Evolutionary conservation across 129 eudicot species (phyloP), one percentile per base, ranked within the genome.

Genomic region (Chrysanthemum makinoi): DNA sequence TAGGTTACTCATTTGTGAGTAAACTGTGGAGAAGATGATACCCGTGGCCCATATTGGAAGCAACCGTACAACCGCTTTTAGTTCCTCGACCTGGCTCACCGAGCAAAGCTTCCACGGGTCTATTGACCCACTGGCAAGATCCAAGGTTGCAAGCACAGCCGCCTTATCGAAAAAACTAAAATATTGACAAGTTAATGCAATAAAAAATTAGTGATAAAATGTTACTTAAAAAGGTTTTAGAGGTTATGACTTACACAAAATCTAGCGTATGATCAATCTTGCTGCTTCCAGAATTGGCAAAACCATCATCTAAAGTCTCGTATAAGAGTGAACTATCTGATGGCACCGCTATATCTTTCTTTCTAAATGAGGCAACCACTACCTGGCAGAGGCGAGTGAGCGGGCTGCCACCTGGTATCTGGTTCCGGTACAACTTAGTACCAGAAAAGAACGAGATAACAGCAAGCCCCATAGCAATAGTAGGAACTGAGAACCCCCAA

Each of bases 71-170:
- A 80, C 16, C 18, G 62, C 59, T 69, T 80, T 74, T 14, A 80
- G 61, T 43, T 80, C 83, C 52, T 80, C 95, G 15, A 90, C 95
- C 65, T 90, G 91, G 7, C 86, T 90, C 68, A 85, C 77, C 0
- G 97, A 79, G 74, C 87, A 90, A n/a, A 90, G 84, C 22, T 73
- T 83, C 97, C 97, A 90, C 4, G 87, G 84, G 73, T 87, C 64
- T 26, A 53, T 66, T 6, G 75, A 39, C 71, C 78, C 85, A 30
- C 65, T 83, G 20, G 2, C 62, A 44, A 69, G 73, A 56, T 85
- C 95, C 12, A 87, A 59, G 30, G 74, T 65, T 52, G 69, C 39
- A 69, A 75, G 56, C 62, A 87, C 85, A 10, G 97, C 89, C 7
- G 95, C 97, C 80, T 90, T 90, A 74, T 90, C 88, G n/a, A 90